Evolutionary conservation across 257 asterid genomes (phyloP), one percentile per base, ranked within the genome.

Genomic region (Ehretia macrophylla): DNA sequence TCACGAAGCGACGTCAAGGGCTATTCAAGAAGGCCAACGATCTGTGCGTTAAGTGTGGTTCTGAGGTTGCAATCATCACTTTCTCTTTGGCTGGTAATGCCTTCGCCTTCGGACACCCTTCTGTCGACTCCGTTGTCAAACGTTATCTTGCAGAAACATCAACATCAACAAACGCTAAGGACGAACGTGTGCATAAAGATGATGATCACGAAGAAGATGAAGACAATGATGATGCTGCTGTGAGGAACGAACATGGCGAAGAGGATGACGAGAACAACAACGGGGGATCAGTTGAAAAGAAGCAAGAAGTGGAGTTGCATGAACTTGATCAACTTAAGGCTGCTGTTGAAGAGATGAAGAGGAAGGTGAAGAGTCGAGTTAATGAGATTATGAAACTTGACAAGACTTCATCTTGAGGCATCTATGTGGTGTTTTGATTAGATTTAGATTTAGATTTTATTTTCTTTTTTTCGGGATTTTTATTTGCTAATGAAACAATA

Each of bases 1-100:
- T 84, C 77, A 74, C 86, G 0, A 81, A 84, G 17, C 73, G 93
- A 27, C 79, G 85, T 11, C 56, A 72, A 19, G 83, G 88, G 0
- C 71, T 79, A 1, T 51, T 67, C 62, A 81, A 75, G 63, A 84
- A 79, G 42, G 51, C 79, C n/a, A 17, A 19, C 11, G 78, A 68
- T 1, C 46, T 76, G 14, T 62, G 70, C 67, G 16, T 11, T n/a
- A 38, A 27, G 4, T 60, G 58, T 58, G 67, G 67, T 14, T 68
- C 77, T 14, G 46, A 69, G 51, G 62, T 74, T 4, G 76, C 77
- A 8, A 35, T 75, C 14, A 53, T 84, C 69, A 14, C 69, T 14
- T 59, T 81, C 57, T 79, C 88, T 14, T 22, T 56, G 9, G 72
- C 83, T 0, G 88, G 84, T 0, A 81, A 81, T 21, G 8, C 66